A percentile compares a stretch with the other conserved stretches of the same genome.
Evolutionary conservation across 2,329 filamentous ascomycete genomes (phyloP).

Genomic region (Hirsutella rhossiliensis): DNA sequence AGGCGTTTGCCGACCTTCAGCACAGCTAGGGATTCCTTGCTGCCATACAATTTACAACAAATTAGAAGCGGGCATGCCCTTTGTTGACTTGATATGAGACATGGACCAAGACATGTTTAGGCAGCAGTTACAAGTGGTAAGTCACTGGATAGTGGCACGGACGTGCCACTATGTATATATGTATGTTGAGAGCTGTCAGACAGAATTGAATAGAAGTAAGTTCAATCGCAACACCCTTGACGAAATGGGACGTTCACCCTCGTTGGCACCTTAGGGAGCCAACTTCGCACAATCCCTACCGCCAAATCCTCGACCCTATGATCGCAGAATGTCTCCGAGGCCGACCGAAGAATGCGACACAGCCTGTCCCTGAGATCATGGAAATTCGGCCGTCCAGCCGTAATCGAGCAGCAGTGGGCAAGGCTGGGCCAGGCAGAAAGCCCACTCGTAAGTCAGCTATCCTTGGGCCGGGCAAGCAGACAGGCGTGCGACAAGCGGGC

Average conservation of each 20-base stretch:
- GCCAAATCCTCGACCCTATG: constrained; percentile 3
- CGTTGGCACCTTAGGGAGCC: no score
- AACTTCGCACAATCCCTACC: neutral
- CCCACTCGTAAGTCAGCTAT: neutral
- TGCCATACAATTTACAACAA: no score
- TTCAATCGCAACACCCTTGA: no score
- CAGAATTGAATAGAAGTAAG: no score
- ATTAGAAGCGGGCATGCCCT: no score
- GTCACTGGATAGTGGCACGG: no score
- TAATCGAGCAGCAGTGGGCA: neutral
- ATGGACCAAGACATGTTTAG: no score
- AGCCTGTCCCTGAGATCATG: constrained; percentile 1
- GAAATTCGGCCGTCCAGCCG: neutral
- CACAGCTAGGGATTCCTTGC: no score
- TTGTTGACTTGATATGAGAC: no score
- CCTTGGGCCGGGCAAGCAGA: constrained; percentile 1
- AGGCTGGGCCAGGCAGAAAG: neutral
- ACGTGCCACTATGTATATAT: no score
- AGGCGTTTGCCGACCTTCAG: neutral
- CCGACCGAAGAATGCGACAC: constrained; percentile 1
- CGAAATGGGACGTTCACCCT: neutral
- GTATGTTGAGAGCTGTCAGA: no score
- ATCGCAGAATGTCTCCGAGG: constrained; percentile 1
- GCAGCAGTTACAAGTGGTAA: no score
- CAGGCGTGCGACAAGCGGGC: neutral